These are phyloP conservation scores for Amauroascus verrucosus DNA, from an alignment of 2,329 filamentous ascomycete species.

Conservation along the genomic window DNA sequence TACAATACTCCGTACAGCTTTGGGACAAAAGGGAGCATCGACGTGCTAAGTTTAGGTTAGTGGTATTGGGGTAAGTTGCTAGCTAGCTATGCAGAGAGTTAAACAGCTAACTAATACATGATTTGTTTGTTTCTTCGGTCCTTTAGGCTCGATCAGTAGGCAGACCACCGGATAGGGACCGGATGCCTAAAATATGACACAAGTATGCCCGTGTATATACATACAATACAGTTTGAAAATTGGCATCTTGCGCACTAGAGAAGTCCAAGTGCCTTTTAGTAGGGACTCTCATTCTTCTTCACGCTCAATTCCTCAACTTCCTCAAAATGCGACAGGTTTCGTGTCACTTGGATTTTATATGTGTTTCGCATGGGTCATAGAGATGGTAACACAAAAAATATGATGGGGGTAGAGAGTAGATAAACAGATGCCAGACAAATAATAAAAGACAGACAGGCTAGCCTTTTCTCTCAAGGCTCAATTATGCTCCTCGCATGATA, in stretches of 20 bases:
- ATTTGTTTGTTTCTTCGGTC: neutral
- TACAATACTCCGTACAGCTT: too few relatives aligned
- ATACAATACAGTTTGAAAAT: neutral
- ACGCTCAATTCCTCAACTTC: neutral
- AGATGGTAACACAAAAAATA: neutral
- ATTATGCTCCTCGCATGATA: neutral
- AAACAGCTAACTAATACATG: neutral
- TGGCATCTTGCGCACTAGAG: neutral
- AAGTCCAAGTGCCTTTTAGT: neutral
- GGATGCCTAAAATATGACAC: neutral
- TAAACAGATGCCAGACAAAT: neutral
- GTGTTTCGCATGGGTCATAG: neutral
- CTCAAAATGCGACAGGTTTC: neutral
- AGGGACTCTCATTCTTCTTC: neutral
- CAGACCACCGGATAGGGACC: neutral
- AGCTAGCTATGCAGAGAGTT: neutral
- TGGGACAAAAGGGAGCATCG: too few relatives aligned
- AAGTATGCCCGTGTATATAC: neutral
- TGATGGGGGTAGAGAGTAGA: neutral
- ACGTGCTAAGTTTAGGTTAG: too few relatives aligned
- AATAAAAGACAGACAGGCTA: neutral
- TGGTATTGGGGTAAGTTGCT: too few relatives aligned
- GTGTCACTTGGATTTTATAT: neutral
- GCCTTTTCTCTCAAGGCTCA: neutral
- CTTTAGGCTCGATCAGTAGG: neutral